These are phyloP conservation scores for Simplicillium aogashimaense DNA, from an alignment of 2,329 filamentous ascomycete genomes.

Conservation along the genomic window DNA sequence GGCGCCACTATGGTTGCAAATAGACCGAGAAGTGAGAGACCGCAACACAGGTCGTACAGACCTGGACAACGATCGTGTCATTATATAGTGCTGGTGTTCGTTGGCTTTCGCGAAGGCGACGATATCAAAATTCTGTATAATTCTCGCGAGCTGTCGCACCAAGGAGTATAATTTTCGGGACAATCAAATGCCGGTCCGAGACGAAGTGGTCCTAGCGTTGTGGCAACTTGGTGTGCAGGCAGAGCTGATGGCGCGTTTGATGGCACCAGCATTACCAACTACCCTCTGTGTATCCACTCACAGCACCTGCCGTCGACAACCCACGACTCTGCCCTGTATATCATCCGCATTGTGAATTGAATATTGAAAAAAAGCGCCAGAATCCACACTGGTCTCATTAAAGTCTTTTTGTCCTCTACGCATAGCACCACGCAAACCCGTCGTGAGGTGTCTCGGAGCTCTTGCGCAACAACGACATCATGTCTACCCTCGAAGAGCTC, in stretches of 20 bases:
- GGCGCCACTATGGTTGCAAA: too few species aligned
- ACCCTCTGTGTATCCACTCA: slow-evolving; percentile 4
- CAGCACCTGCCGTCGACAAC: slow-evolving; percentile 2
- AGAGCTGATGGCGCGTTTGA: not conserved
- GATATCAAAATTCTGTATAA: not conserved
- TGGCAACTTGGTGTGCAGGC: not conserved
- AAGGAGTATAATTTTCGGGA: slow-evolving; percentile 1
- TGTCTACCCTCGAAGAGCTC: slow-evolving; percentile 89
- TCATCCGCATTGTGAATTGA: not conserved
- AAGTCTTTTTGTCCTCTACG: too few species aligned
- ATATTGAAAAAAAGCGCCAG: too few species aligned
- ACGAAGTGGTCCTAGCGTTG: not conserved
- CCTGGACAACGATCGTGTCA: too few species aligned
- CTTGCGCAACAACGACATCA: slow-evolving; percentile 27
- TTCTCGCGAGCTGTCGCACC: not conserved
- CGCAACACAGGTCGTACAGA: too few species aligned
- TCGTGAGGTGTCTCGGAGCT: slow-evolving; percentile 1
- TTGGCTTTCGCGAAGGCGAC: too few species aligned
- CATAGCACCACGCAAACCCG: not conserved
- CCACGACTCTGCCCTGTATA: not conserved
- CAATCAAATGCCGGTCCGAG: slow-evolving; percentile 6
- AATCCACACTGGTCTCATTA: too few species aligned
- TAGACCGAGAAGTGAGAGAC: too few species aligned
- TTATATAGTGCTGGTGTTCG: too few species aligned
- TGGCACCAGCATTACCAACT: slow-evolving; percentile 6